Conservation (phyloP, 352 stramenopile species). For the Pythium phragmitis region DNA sequence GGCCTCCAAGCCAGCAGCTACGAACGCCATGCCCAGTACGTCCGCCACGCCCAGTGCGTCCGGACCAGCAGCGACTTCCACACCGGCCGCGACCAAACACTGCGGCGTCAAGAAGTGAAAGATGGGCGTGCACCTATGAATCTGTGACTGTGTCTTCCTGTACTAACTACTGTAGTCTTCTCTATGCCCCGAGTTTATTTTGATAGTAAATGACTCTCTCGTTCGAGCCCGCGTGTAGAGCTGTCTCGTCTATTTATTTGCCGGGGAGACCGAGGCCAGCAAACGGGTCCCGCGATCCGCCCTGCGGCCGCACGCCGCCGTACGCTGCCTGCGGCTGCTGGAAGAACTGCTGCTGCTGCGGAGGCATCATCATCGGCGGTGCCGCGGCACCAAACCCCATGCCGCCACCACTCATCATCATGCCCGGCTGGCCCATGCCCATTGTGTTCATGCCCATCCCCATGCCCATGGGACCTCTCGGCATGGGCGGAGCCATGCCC, state of each 20-base stretch:
- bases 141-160: too few species aligned
- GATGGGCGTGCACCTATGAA: background rate
- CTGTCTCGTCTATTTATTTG: constrained; percentile 16
- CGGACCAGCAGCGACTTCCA: background rate
- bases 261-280: constrained; percentile 65
- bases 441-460: constrained; percentile 9
- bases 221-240: too few species aligned
- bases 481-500: constrained; percentile 21
- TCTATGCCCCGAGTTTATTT: too few species aligned
- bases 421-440: constrained; percentile 29
- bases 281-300: constrained; percentile 59
- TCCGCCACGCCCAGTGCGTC: background rate
- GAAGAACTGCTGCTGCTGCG: background rate
- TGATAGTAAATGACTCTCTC: too few species aligned
- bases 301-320: constrained; percentile 13
- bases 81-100: background rate
- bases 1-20: background rate
- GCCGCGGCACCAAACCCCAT: background rate
- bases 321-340: background rate
- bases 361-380: constrained; percentile 29
- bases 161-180: too few species aligned
- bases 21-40: background rate
- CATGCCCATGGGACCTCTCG: constrained; percentile 25
- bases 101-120: background rate
- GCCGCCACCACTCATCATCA: constrained; percentile 17